Percentiles rank a stretch among this genome's conserved stretches.
Conservation (phyloP, 176 grass and related monocot genomes). For the Coix lacrymajobi region DNA sequence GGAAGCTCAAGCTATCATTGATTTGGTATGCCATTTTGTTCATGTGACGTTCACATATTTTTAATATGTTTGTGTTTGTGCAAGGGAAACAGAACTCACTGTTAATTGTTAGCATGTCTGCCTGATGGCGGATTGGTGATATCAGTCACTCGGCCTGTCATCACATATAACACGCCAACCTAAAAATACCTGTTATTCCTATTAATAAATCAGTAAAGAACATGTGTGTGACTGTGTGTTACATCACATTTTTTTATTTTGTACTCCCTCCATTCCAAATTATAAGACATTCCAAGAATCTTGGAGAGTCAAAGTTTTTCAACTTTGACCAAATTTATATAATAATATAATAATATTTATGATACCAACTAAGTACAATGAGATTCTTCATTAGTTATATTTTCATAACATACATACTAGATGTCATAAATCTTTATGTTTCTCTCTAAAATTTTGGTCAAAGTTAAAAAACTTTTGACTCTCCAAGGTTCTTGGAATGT, state of each 20-base stretch:
- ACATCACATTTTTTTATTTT: neutral
- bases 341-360: too few relatives aligned
- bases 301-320: too few relatives aligned
- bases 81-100: neutral
- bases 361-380: too few relatives aligned
- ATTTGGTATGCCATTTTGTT: constrained; percentile 63
- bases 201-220: neutral
- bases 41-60: neutral
- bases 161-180: neutral
- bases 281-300: too few relatives aligned
- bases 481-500: too few relatives aligned
- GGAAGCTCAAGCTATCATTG: constrained; percentile 73
- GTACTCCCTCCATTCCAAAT: too few relatives aligned
- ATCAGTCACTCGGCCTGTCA: neutral
- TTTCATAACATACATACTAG: too few relatives aligned
- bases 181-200: neutral
- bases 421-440: too few relatives aligned
- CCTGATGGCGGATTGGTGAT: neutral
- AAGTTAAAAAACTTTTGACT: too few relatives aligned
- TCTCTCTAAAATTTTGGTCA: too few relatives aligned
- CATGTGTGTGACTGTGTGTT: neutral
- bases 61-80: constrained; percentile 11
- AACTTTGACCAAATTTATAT: too few relatives aligned
- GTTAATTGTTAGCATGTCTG: neutral
- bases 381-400: too few relatives aligned